Evolutionary conservation across 1,139 yeast species (phyloP), one percentile per base, ranked within the genome.

Genomic region (Debaryomycetaceae sp.): DNA sequence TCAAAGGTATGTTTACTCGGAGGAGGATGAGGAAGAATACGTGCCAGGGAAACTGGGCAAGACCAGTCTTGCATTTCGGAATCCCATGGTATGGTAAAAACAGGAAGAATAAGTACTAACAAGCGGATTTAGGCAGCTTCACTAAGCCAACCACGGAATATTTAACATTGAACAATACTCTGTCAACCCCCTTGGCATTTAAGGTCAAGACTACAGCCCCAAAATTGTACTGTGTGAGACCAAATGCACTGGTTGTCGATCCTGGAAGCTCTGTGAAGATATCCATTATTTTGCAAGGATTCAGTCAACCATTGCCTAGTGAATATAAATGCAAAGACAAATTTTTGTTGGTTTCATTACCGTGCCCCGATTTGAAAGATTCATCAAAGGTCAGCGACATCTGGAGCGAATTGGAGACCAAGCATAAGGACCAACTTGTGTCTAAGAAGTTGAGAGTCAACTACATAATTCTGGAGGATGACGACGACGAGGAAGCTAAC

Each of bases 131-230:
- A 73, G 83, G 82, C 51, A 90, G 95, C 42, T 84, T 88, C 64
- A 81, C 87, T 57, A 76, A 80, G 56, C 83, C 86, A 55, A 78
- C 85, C 41, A 84, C 95, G 22, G 86, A 84, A 61, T 73, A 78
- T 52, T 79, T 89, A 60, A 72, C 78, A 43, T 80, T 91, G 57
- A 73, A 79, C 48, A 93, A 93, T 70, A 78, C 80, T 46, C 68
- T 88, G 23, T 63, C 69, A 31, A 70, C 81, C 36, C 77, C 85
- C 41, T 69, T 80, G 59, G 97, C 97, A 31, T 93, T 89, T 76
- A 95, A 95, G 73, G 97, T 95, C 60, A 95, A 93, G 70, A 93
- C 99, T 41, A 93, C 99, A 7, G 97, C 98, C 11, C 99, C 99
- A 48, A 91, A 88, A 66, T 77, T 89, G 64, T 88, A 91, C 73